Evolutionary conservation across 1,284 basidiomycete genomes (phyloP).

Genomic region (Anthracocystis panici-leucophaei): DNA sequence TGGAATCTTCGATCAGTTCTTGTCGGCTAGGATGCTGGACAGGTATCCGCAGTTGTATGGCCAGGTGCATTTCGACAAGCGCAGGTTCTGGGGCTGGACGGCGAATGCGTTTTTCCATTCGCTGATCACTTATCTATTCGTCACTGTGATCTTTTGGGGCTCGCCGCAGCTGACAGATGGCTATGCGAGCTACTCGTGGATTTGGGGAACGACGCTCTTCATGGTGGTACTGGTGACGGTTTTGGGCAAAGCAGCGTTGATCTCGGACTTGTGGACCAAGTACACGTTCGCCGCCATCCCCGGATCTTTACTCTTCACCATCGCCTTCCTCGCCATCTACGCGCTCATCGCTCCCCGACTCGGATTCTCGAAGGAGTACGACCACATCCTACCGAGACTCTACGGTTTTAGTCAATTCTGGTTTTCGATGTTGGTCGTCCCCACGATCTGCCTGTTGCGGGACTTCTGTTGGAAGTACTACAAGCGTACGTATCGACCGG

Average conservation of each 20-base stretch:
- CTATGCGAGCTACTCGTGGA: slow-evolving; percentile 90
- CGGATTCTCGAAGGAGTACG: slow-evolving; percentile 85
- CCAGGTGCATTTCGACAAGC: slow-evolving; percentile 63
- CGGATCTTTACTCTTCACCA: slow-evolving; percentile 94
- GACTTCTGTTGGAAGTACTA: slow-evolving; percentile 73
- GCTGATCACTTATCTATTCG: slow-evolving; percentile 87
- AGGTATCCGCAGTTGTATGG: slow-evolving; percentile 94
- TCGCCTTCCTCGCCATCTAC: slow-evolving; percentile 92
- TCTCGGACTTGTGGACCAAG: slow-evolving; percentile 99
- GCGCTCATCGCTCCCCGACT: slow-evolving; percentile 84
- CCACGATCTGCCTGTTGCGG: slow-evolving; percentile 85
- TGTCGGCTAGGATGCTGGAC: slow-evolving; percentile 94
- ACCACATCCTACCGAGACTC: slow-evolving; percentile 82
- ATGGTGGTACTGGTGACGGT: slow-evolving; percentile 92
- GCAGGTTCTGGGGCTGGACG: slow-evolving; percentile 88
- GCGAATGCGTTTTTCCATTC: slow-evolving; percentile 84
- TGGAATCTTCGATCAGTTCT: slow-evolving; percentile 97
- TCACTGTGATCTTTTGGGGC: slow-evolving; percentile 89
- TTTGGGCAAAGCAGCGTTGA: slow-evolving; percentile 94
- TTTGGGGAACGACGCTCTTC: slow-evolving; percentile 97
- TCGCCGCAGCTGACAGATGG: slow-evolving; percentile 79
- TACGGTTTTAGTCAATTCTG: slow-evolving; percentile 91
- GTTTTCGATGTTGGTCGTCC: slow-evolving; percentile 87
- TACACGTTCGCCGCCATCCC: slow-evolving; percentile 89
- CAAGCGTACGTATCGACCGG: slow-evolving; percentile 84